Percentiles rank a stretch among this genome's conserved stretches.
Evolutionary conservation across 306 rosid genomes (phyloP).

Genomic region (Trifolium dubium): DNA sequence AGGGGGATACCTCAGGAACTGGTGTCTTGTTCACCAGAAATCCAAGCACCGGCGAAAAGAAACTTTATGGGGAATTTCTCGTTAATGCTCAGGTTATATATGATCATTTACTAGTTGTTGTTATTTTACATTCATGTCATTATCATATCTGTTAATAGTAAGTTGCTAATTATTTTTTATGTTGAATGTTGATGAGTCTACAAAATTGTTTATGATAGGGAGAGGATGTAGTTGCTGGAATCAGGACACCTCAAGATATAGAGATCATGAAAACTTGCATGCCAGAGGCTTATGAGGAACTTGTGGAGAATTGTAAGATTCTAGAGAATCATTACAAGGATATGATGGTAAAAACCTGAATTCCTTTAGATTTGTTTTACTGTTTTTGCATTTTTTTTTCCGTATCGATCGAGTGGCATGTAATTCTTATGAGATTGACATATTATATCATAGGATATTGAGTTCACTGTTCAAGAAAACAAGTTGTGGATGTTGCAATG

Average conservation of each 20-base stretch:
- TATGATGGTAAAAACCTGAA: constrained; percentile 77
- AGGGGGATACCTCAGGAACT: constrained; percentile 96
- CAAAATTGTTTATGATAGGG: constrained; percentile 61
- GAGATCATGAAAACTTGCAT: constrained; percentile 78
- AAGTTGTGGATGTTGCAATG: constrained; percentile 99
- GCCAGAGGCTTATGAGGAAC: constrained; percentile 93
- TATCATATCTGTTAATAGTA: background rate
- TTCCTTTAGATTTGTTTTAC: background rate
- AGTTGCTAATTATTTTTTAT: constrained; percentile 12
- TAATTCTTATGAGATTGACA: constrained; percentile 19
- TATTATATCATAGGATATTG: constrained; percentile 72
- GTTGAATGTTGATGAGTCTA: constrained; percentile 27
- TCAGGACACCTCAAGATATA: constrained; percentile 88
- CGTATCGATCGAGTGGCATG: background rate
- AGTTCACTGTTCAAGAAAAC: constrained; percentile 96
- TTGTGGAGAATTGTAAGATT: constrained; percentile 86
- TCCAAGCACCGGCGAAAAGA: constrained; percentile 95
- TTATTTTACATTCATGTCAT: constrained; percentile 28
- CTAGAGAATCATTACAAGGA: constrained; percentile 91
- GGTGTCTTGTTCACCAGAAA: constrained; percentile 96
- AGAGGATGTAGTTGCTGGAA: constrained; percentile 97
- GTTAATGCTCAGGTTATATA: constrained; percentile 87
- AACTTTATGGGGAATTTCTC: constrained; percentile 92
- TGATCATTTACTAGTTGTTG: constrained; percentile 34
- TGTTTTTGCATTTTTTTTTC: background rate